Evolutionary conservation across 106 monocot genomes (phyloP), one percentile per base, ranked within the genome.

Genomic region (Hemerocallis citrina): DNA sequence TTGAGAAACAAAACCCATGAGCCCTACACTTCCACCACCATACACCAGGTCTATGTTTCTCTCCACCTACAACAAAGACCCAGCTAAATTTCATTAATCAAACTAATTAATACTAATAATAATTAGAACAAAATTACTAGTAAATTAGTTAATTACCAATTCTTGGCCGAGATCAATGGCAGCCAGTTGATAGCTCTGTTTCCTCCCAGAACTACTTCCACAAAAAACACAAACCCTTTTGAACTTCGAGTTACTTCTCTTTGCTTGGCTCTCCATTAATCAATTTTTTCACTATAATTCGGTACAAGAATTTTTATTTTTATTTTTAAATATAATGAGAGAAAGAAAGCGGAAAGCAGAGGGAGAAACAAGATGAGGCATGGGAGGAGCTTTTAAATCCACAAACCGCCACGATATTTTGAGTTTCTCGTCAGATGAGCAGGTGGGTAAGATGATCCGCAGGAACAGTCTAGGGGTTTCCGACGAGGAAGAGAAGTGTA

Each of bases 1-100:
- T 43, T 82, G 77, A 27, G 82, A 82, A 21, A 82, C 74, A n/a
- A 82, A 70, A 11, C 82, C 82, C 82, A 82, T 82, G 28, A 82
- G 74, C 0, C 82, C 82, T 51, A 82, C 55, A 22, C 82, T 82
- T 3, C 82, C 82, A 2, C 82, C 82, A 4, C 82, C 82, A 19
- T 77, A 82, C 8, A 82, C 82, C 58, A 82, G 71, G 48, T 82
- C 77, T 47, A 82, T 74, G 52, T 74, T 77, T 46, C 82, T 77
- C 48, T 66, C 65, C 25, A 77, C 82, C 82, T 77, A 48, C 55
- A 72, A 54, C 14, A 0, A 44, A 44, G 5, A 44, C 15, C 15
- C 10, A 44, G 17, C 14, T 44, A 5, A 44, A 44, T 14, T 14
- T 4, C 14, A 44, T 44, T 44, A 44, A 44, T 44, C 17, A 44